Evolutionary conservation across 371 early-diverging fungal species (phyloP).

Genomic region (Rhizopus arrhizus): DNA sequence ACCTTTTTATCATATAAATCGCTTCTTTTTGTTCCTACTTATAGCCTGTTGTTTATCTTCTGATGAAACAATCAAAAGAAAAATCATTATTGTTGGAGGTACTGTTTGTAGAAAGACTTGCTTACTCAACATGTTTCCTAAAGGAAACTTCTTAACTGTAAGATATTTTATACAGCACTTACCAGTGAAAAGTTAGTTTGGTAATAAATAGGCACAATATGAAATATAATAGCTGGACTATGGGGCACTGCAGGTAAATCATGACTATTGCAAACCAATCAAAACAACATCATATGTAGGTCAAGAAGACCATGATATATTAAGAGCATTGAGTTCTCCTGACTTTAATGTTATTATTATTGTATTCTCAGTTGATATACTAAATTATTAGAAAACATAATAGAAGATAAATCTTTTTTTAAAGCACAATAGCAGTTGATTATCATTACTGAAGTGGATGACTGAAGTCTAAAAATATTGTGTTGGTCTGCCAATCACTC

Average conservation of each 20-base stretch:
- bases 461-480: slow-evolving; percentile 52
- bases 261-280: neutral
- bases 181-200: too few relatives aligned
- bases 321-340: slow-evolving; percentile 51
- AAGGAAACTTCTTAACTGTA: slow-evolving; percentile 63
- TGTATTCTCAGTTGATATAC: slow-evolving; percentile 52
- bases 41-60: slow-evolving; percentile 22
- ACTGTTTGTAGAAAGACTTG: slow-evolving; percentile 74
- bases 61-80: slow-evolving; percentile 39
- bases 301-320: slow-evolving; percentile 59
- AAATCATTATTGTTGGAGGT: slow-evolving; percentile 76
- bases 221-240: slow-evolving; percentile 72
- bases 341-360: slow-evolving; percentile 51
- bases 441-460: slow-evolving; percentile 43
- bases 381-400: slow-evolving; percentile 50
- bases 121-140: slow-evolving; percentile 58
- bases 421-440: neutral
- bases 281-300: slow-evolving; percentile 31
- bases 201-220: slow-evolving; percentile 27
- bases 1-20: slow-evolving; percentile 9
- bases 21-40: too few relatives aligned
- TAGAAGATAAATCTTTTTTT: slow-evolving; percentile 13
- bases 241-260: slow-evolving; percentile 83
- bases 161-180: neutral
- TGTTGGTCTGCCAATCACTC: slow-evolving; percentile 44